A percentile compares a stretch with the other conserved stretches of the same genome.
Conservation (phyloP, 2,329 filamentous ascomycete species). For the Monosporascus sp. region DNA sequence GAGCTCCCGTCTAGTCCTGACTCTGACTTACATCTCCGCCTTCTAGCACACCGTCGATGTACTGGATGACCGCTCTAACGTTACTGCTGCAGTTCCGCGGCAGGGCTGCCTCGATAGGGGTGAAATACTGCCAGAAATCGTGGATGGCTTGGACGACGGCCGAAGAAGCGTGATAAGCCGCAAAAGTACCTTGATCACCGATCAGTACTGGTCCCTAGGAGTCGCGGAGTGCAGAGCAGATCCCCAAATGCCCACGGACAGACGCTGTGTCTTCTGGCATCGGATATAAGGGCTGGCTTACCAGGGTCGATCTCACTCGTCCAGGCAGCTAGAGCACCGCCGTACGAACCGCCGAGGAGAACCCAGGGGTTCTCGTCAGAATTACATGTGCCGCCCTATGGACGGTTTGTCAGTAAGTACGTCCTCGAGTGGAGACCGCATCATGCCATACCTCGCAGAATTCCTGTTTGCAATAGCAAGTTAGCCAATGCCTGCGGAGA, state of each 20-base stretch:
- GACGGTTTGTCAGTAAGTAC: too few species aligned
- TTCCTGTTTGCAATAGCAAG: constrained; percentile 3
- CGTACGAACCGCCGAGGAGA: constrained; percentile 45
- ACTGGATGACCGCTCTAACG: constrained; percentile 37
- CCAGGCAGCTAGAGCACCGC: constrained; percentile 45
- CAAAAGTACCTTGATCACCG: constrained; percentile 25
- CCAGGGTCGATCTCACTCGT: constrained; percentile 38
- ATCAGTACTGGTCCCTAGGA: too few species aligned
- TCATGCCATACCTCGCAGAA: constrained; percentile 27
- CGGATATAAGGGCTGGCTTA: constrained; percentile 14
- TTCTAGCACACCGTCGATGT: constrained; percentile 36
- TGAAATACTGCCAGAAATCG: constrained; percentile 44
- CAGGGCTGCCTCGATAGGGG: constrained; percentile 40
- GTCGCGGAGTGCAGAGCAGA: too few species aligned
- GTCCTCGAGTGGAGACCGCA: too few species aligned
- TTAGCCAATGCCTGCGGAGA: too few species aligned
- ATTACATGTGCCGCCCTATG: constrained; percentile 25
- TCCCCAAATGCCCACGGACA: too few species aligned
- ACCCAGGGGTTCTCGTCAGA: constrained; percentile 44
- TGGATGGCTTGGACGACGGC: constrained; percentile 41
- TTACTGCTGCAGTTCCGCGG: constrained; percentile 43
- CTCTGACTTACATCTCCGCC: constrained; percentile 21
- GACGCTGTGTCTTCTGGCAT: too few species aligned
- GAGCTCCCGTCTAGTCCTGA: too few species aligned
- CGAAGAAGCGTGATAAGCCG: constrained; percentile 44